phyloP scores from a whole-genome alignment of 1,284 basidiomycete species.

The Ganoderma resinaceum region DNA sequence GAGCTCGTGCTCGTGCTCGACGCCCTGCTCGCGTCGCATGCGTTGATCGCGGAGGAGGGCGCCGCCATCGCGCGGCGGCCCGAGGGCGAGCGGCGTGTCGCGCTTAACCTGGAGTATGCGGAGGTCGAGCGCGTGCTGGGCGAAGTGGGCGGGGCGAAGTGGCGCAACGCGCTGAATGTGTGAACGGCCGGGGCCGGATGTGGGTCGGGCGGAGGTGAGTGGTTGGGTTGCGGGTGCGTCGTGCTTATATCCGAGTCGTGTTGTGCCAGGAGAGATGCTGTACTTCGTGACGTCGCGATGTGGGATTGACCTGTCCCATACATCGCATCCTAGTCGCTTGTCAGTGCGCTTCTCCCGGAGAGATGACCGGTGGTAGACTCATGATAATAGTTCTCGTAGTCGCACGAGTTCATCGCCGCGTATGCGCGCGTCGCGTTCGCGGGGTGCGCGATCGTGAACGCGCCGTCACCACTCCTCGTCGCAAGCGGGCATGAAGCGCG shows the following conservation, averaged over 20 bases:
- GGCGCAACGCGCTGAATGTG: constrained; percentile 63
- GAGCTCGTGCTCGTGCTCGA: constrained; percentile 72
- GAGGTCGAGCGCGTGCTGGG: constrained; percentile 79
- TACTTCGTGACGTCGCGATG: neutral
- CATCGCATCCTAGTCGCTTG: no score
- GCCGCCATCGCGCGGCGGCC: constrained; percentile 56
- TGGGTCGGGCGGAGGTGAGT: no score
- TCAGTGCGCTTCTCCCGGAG: neutral
- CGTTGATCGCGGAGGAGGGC: constrained; percentile 74
- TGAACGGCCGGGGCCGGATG: no score
- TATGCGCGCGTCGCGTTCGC: constrained; percentile 2
- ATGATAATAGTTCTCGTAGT: neutral
- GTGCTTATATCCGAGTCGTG: neutral
- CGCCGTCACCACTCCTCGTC: neutral
- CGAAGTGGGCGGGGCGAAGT: constrained; percentile 71
- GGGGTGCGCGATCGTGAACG: constrained; percentile 5
- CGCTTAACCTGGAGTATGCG: constrained; percentile 72
- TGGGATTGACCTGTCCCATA: neutral
- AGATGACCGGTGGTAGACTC: neutral
- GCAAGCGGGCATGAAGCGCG: neutral
- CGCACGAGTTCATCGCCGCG: neutral
- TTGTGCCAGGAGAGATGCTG: neutral
- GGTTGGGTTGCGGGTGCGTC: neutral
- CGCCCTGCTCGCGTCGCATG: constrained; percentile 73
- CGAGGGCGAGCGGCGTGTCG: constrained; percentile 63